Percentiles rank a stretch among this genome's conserved stretches.
Conservation (phyloP, 2,329 filamentous ascomycete genomes). For the Fusarium heterosporum region DNA sequence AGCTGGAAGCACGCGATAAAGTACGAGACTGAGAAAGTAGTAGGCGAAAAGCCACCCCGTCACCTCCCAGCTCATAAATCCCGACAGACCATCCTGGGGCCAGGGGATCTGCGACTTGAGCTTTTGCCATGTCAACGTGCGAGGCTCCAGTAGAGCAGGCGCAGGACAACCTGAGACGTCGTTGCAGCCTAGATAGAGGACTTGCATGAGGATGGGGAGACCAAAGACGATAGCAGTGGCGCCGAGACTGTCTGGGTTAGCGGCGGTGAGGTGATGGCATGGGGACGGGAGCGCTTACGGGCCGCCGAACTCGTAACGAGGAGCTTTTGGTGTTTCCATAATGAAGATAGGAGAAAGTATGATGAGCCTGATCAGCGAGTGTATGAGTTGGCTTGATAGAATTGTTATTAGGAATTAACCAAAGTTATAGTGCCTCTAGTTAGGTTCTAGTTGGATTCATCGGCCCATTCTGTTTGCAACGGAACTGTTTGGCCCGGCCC, state of each 20-base stretch:
- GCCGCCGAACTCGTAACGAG: slow-evolving; percentile 51
- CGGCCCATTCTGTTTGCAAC: slow-evolving; percentile 35
- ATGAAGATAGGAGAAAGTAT: background rate
- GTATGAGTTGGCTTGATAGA: background rate
- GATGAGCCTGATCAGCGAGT: background rate
- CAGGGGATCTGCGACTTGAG: slow-evolving; percentile 82
- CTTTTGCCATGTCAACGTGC: slow-evolving; percentile 72
- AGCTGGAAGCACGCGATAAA: slow-evolving; percentile 80
- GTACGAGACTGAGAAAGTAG: slow-evolving; percentile 77
- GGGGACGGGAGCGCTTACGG: slow-evolving; percentile 46
- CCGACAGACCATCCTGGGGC: slow-evolving; percentile 74
- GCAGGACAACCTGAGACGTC: slow-evolving; percentile 88
- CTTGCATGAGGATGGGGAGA: slow-evolving; percentile 79
- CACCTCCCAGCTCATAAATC: slow-evolving; percentile 74
- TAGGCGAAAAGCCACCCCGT: slow-evolving; percentile 77
- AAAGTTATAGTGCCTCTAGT: background rate
- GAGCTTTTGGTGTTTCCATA: slow-evolving; percentile 25
- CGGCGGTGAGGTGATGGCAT: background rate
- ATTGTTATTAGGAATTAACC: background rate
- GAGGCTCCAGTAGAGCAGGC: slow-evolving; percentile 77
- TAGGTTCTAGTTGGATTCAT: background rate
- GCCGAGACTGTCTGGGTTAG: slow-evolving; percentile 66
- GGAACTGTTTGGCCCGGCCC: slow-evolving; percentile 37
- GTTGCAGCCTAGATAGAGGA: slow-evolving; percentile 85
- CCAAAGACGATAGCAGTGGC: slow-evolving; percentile 80